Evolutionary conservation across 1,284 basidiomycete genomes (phyloP), one percentile per base, ranked within the genome.

Genomic region (Singerocomus inundabilis): DNA sequence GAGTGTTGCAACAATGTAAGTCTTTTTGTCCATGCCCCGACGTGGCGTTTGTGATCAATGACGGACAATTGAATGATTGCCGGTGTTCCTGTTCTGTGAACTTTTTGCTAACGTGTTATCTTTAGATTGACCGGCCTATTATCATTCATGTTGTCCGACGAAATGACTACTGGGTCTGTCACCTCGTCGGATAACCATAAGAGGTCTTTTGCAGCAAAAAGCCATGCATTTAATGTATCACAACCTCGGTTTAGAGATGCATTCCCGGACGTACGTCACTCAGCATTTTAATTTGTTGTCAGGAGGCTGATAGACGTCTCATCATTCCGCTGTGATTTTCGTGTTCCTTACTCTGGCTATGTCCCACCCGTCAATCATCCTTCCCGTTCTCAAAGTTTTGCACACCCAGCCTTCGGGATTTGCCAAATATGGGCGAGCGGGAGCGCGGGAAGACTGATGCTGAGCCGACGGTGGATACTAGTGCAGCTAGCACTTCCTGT

Each of bases 131-230:
- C 93, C n/a, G 94, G 94, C 29, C 77, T 98, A 21, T 75, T 97
- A 37, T 94, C 91, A 6, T 98, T 98, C 73, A 97, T 97, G 95
- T 80, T 95, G 47, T 88, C 91, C 2, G 93, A 98, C 61, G 94
- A 98, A 74, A 93, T 97, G 82, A 98, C 94, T 0, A 95, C 94
- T 0, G 94, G 94, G 11, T 92, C 90, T 1, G 84, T 96, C 38
- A 90, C 82, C 15, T 86, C 90, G 0, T 82, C 85, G n/a, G 84
- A 88, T 42, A 74, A 78, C 5, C 88, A 96, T 63, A 94, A 94
- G 70, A 81, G 81, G 46, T 70, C 75, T 0, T 85, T 92, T 52
- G 93, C 94, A 1, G 72, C 76, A 4, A 80, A 85, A 50, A 93
- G 90, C 65, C 94, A 98, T 66, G 70, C 76, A 0, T 96, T 89